Percentiles rank a stretch among this genome's conserved stretches.
Evolutionary conservation across 805 yeast species (phyloP).

Genomic region (Lipomyces kockii): DNA sequence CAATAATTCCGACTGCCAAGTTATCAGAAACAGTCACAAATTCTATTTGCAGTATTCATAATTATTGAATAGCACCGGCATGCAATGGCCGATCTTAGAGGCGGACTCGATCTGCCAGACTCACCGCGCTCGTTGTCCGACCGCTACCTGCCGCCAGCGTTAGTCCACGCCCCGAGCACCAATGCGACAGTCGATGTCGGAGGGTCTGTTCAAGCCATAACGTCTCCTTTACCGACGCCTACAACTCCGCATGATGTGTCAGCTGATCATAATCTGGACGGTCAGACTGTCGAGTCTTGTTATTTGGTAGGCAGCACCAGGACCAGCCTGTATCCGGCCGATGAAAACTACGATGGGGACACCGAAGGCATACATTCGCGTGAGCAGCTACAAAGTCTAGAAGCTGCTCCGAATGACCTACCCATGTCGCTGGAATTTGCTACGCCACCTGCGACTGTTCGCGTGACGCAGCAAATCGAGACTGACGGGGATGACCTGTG

Average conservation of each 20-base stretch:
- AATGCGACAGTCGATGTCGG: background rate
- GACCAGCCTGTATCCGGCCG: no score
- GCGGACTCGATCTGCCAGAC: constrained; percentile 29
- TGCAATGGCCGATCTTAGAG: constrained; percentile 22
- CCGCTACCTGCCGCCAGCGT: constrained; percentile 24
- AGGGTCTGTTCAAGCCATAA: background rate
- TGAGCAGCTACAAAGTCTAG: background rate
- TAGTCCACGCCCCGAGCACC: background rate
- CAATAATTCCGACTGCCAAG: background rate
- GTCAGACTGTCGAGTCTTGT: background rate
- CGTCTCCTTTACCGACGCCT: background rate
- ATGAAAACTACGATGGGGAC: background rate
- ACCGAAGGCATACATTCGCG: background rate
- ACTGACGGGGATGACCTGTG: constrained; percentile 10
- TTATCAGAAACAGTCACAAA: background rate
- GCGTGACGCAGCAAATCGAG: constrained; percentile 1
- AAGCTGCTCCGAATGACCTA: background rate
- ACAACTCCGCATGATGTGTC: background rate
- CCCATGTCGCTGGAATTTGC: background rate
- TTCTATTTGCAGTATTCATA: background rate
- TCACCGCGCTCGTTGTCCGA: constrained; percentile 21
- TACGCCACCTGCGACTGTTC: background rate
- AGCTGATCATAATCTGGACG: background rate
- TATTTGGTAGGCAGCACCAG: background rate
- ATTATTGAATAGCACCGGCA: background rate